These are phyloP conservation scores for Prunus kanzakura DNA, from an alignment of 306 rosid species.

Conservation along the genomic window DNA sequence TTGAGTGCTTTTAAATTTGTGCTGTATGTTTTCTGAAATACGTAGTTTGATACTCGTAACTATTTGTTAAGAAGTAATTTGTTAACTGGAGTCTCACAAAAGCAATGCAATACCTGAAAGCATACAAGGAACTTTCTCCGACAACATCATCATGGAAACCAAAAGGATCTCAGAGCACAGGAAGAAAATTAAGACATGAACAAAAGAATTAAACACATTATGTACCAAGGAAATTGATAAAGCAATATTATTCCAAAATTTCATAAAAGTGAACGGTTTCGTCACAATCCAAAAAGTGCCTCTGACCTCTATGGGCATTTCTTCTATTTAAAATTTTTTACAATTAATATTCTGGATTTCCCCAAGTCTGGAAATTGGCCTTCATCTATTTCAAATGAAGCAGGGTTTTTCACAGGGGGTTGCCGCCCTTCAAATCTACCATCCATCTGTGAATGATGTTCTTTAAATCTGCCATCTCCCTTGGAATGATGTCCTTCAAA, in stretches of 20 bases:
- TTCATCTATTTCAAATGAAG: not conserved
- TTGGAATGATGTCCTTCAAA: not conserved
- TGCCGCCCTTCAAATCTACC: not conserved
- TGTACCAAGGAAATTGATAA: too few species aligned
- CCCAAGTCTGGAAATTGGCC: not conserved
- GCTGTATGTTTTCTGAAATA: not conserved
- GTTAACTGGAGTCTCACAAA: not conserved
- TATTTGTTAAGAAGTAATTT: not conserved
- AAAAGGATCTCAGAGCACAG: too few species aligned
- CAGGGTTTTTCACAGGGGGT: not conserved
- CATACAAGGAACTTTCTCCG: too few species aligned
- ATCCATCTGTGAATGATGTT: not conserved
- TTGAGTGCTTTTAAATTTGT: not conserved
- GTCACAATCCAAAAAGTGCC: not conserved
- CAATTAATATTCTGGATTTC: not conserved
- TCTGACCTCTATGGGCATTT: not conserved
- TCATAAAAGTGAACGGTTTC: not conserved
- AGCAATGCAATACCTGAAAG: not conserved
- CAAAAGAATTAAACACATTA: too few species aligned
- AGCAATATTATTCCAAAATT: not conserved
- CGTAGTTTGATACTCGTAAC: not conserved
- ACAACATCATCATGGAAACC: too few species aligned
- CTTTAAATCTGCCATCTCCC: not conserved
- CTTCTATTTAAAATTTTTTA: not conserved
- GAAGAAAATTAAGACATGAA: too few species aligned